phyloP scores from a whole-genome alignment of 108 stramenopile genomes.

The Seminavis robusta region DNA sequence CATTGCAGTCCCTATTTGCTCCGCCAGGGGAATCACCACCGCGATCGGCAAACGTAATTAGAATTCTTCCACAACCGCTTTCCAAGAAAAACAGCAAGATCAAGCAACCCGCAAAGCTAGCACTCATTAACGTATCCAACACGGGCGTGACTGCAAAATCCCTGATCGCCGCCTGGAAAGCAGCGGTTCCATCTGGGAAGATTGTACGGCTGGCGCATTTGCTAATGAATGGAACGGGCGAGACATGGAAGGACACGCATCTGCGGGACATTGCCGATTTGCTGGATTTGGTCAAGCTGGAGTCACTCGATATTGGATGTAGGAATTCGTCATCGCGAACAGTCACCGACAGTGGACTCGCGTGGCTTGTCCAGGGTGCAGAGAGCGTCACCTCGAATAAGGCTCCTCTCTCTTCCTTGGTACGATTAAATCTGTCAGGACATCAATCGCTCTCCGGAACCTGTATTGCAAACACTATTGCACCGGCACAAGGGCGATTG shows the following conservation, averaged over 20 bases:
- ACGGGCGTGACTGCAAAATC: neutral
- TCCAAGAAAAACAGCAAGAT: neutral
- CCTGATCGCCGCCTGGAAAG: neutral
- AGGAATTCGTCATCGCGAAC: neutral
- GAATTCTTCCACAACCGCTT: neutral
- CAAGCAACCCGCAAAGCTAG: neutral
- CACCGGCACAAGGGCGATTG: neutral
- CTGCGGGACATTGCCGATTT: neutral
- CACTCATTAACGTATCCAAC: neutral
- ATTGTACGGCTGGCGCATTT: neutral
- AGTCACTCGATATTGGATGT: neutral
- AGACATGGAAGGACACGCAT: neutral
- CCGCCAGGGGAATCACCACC: conserved; percentile 19
- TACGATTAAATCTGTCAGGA: neutral
- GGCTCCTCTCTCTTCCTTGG: too few relatives aligned
- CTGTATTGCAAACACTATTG: neutral
- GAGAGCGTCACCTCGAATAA: too few relatives aligned
- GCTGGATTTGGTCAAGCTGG: neutral
- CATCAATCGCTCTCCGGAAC: neutral
- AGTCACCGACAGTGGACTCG: neutral
- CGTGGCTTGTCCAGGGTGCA: neutral
- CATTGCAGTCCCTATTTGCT: conserved; percentile 14
- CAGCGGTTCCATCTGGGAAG: neutral
- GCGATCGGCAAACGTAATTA: neutral
- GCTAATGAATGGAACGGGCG: neutral